Base-by-base conservation (phyloP, 2,329 filamentous ascomycete genomes). In the Colletotrichum australisinense region DNA sequence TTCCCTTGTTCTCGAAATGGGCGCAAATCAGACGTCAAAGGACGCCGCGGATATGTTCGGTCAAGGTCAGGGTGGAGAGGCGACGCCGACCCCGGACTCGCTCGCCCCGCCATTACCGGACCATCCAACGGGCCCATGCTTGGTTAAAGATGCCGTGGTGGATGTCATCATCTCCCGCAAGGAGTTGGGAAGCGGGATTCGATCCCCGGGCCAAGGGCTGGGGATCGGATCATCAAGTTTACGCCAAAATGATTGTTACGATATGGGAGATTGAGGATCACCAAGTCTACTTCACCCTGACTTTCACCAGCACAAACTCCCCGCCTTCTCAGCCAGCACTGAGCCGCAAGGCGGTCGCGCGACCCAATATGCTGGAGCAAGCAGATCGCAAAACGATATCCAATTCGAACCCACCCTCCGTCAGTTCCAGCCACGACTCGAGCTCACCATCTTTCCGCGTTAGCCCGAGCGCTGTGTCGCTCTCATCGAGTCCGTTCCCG, bases 201-300 rank as follows among this genome's bases (percentile, higher is more conserved):
- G 81, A 83, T 24, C 77, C 78, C 26, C 80, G 78, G 30, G 78
- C 79, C 49, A 82, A 81, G 69, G 78, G 80, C 11, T 83, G 82
- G 73, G 80, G 81, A 22, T 81, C 80, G 7, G 81, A 83, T 26
- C 81, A 80, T 63, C 85, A 85, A 77, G 81, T 90, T 0, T 89
- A 90, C 75, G 92, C 93, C 26, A 93, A 92, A 75, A 94, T 95
- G 92, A 94, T 95, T 59, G 90, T 95, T 26, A 93, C 91, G 0
- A 89, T 94, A 7, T 95, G 93, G 92, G 88, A 90, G 73, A 85
- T 89, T n/a, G 89, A 93, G 52, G 90, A 93, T 55, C 86, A 88
- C 24, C 88, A 92, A 76, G 90, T 88, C 11, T 95, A 92, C 81
- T 95, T 91, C 78, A 95, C 92, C 1, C 83, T 95, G 71, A 94